Conservation (phyloP, 164 flowering plant species). For the Liriodendron chinense region DNA sequence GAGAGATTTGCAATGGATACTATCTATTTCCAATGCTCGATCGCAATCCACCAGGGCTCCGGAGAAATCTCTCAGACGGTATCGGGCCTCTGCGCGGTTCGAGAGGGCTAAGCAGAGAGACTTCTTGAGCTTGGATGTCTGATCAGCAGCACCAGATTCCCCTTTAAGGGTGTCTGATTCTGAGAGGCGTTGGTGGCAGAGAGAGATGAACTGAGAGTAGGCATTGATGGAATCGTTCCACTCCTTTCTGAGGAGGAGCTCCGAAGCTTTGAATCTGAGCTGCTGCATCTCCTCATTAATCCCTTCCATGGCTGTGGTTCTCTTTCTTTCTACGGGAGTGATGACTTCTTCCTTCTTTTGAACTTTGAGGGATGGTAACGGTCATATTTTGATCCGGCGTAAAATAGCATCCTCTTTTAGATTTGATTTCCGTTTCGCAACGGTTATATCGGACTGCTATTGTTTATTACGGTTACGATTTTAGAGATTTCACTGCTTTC, state of each 20-base stretch:
- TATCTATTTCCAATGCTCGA: slow-evolving; percentile 55
- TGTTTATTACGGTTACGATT: no score
- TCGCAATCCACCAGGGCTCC: slow-evolving; percentile 68
- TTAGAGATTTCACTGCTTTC: no score
- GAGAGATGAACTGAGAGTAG: slow-evolving; percentile 59
- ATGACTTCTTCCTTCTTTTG: not conserved
- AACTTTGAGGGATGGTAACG: slow-evolving; percentile 16
- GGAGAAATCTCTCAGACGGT: slow-evolving; percentile 31
- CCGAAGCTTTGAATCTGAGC: slow-evolving; percentile 84
- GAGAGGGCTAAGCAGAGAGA: slow-evolving; percentile 75
- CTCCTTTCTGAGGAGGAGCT: slow-evolving; percentile 80
- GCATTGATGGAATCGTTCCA: slow-evolving; percentile 53
- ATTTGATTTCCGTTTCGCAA: no score
- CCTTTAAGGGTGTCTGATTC: slow-evolving; percentile 15
- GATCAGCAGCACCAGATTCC: slow-evolving; percentile 20
- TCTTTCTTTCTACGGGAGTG: not conserved
- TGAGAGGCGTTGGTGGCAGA: slow-evolving; percentile 44
- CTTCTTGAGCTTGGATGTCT: slow-evolving; percentile 42
- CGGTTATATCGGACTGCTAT: no score
- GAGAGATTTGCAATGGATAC: slow-evolving; percentile 71
- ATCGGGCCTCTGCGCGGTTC: slow-evolving; percentile 71
- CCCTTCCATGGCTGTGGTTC: not conserved
- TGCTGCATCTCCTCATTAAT: slow-evolving; percentile 39
- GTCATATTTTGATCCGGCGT: slow-evolving; percentile 7
- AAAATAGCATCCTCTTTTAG: no score